A percentile compares a stretch with the other conserved stretches of the same genome.
phyloP scores from a whole-genome alignment of 23 red algal species.

The Gracilaria domingensis region DNA sequence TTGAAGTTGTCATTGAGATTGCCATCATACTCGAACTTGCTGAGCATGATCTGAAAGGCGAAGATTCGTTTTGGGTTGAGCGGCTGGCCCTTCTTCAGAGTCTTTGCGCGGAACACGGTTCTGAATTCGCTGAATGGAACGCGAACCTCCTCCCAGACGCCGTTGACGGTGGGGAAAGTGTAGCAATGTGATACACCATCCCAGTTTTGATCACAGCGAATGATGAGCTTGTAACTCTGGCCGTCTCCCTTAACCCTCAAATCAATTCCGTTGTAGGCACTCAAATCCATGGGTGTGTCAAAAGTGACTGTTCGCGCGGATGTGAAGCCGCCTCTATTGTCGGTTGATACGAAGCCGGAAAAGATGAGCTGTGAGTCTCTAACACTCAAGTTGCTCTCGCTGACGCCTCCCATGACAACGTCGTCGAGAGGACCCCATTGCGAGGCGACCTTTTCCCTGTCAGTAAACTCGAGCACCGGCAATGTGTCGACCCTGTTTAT shows the following conservation, averaged over 20 bases:
- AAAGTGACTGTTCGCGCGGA: slow-evolving; percentile 83
- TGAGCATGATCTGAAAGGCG: slow-evolving; percentile 97
- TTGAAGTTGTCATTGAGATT: slow-evolving; percentile 85
- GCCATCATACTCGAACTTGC: slow-evolving; percentile 99
- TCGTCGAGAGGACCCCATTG: slow-evolving; percentile 94
- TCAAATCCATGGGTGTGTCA: slow-evolving; percentile 69
- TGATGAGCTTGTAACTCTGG: slow-evolving; percentile 96
- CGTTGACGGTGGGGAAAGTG: slow-evolving; percentile 82
- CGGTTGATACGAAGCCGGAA: slow-evolving; percentile 67
- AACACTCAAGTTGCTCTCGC: slow-evolving; percentile 67
- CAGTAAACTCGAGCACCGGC: slow-evolving; percentile 52
- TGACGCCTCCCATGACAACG: slow-evolving; percentile 99
- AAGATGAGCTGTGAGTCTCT: slow-evolving; percentile 60
- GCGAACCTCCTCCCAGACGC: slow-evolving; percentile 70
- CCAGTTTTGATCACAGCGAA: slow-evolving; percentile 93
- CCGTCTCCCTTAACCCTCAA: slow-evolving; percentile 90
- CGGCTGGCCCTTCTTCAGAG: slow-evolving; percentile 22
- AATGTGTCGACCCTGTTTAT: slow-evolving; percentile 33
- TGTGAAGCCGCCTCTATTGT: slow-evolving; percentile 93
- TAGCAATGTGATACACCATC: slow-evolving; percentile 86
- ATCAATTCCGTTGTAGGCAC: slow-evolving; percentile 75
- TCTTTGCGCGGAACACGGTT: slow-evolving; percentile 93
- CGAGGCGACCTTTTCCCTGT: slow-evolving; percentile 13
- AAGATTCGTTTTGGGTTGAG: slow-evolving; percentile 67
- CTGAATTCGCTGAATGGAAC: slow-evolving; percentile 84